Base-by-base conservation (phyloP, 1,284 basidiomycete species). In the Apiotrichum sp. region DNA sequence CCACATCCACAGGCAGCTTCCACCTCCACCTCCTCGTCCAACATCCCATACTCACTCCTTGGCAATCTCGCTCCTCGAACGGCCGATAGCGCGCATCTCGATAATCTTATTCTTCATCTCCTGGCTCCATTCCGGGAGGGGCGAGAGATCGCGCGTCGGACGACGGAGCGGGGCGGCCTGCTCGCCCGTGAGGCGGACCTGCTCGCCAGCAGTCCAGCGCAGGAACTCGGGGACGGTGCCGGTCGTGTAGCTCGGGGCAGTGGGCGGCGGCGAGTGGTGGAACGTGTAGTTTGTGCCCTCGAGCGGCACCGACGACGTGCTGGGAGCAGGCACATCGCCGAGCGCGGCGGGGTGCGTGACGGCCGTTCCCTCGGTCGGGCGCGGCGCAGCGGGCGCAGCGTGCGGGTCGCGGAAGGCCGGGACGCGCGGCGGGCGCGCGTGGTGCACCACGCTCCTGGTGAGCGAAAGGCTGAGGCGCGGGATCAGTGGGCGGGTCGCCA, bases 241-340 rank as follows among this genome's bases (percentile, higher is more conserved):
- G 3, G 65, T 65, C 7, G 67, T 71, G 55, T 73, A 75, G n/a
- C 48, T 61, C 22, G 71, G 71, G 16, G 68, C 65, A 5, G 70
- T 64, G 7, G 74, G 66, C 2, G 74, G 71, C 3, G 74, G 74
- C 2, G 69, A 62, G 59, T 75, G 65, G 55, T 72, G 70, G 50
- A 74, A 65, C 34, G 67, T 65, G 13, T 72, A 50, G 2, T 61
- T 57, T 6, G 59, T 53, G 43, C 63, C 68, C 7, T 56, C 54
- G 35, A 69, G 59, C 9, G 35, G 5, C 13, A 59, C 36, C 31
- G 14, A 7, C 6, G 63, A 52, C 8, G 60, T 54, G 3, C 32
- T 51, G 2, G 32, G 43, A 6, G n/a, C 11, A 1, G 22, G 29
- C 13, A 36, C 41, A 9, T 55, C 13, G 40, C 31, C 48, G 38